A percentile compares a stretch with the other conserved stretches of the same genome.
Conservation (phyloP, 305 asterid genomes). For the Fraxinus angustifolia region DNA sequence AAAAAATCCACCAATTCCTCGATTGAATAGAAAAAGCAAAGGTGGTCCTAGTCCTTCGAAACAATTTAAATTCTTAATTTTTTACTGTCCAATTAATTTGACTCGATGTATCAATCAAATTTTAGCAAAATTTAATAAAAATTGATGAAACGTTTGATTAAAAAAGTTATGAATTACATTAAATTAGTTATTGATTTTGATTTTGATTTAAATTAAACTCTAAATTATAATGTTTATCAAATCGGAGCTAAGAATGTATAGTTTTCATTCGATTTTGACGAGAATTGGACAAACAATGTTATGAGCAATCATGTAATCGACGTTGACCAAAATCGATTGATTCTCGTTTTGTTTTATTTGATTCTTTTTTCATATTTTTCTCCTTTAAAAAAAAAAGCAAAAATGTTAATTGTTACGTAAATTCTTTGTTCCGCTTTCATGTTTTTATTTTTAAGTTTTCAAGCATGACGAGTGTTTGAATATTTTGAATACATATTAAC, state of each 20-base stretch:
- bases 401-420: too few relatives aligned
- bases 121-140: too few relatives aligned
- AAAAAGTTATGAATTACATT: too few relatives aligned
- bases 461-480: neutral
- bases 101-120: neutral
- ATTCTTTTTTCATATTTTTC: too few relatives aligned
- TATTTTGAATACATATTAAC: neutral
- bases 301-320: too few relatives aligned
- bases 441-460: neutral
- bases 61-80: neutral
- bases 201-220: too few relatives aligned
- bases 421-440: too few relatives aligned
- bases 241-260: neutral
- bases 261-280: neutral
- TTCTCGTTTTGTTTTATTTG: neutral
- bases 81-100: neutral
- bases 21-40: neutral
- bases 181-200: too few relatives aligned
- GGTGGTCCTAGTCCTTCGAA: neutral
- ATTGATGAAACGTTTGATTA: too few relatives aligned
- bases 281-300: neutral
- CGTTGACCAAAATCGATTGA: too few relatives aligned
- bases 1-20: conserved; percentile 8
- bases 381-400: neutral
- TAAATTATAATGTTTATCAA: too few relatives aligned